Conservation (phyloP, 2,329 filamentous ascomycete genomes). For the Xylariaceae sp. region DNA sequence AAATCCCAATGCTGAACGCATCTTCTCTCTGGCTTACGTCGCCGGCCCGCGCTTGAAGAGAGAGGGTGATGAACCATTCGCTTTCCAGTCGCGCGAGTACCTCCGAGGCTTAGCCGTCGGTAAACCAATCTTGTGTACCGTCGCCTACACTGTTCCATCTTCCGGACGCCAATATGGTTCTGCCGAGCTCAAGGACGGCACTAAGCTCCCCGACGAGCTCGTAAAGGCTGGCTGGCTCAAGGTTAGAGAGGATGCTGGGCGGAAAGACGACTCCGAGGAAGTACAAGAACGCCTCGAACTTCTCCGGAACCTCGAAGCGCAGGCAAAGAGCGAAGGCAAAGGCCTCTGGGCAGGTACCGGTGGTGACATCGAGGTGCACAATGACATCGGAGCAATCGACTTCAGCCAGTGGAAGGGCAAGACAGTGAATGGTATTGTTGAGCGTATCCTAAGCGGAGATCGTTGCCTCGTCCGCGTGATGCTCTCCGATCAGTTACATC, state of each 20-base stretch:
- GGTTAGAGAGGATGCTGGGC: conserved; percentile 88
- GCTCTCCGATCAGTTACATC: conserved; percentile 75
- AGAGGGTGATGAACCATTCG: conserved; percentile 88
- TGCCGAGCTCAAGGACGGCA: conserved; percentile 71
- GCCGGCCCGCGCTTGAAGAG: conserved; percentile 80
- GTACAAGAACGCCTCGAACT: conserved; percentile 68
- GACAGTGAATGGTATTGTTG: conserved; percentile 78
- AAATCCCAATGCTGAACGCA: conserved; percentile 79
- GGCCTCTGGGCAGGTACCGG: conserved; percentile 72
- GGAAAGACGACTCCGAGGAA: conserved; percentile 82
- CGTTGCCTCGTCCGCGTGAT: conserved; percentile 80
- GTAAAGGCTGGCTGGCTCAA: conserved; percentile 90
- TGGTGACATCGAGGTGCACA: conserved; percentile 69
- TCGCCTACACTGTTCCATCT: conserved; percentile 83
- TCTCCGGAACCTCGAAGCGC: conserved; percentile 70
- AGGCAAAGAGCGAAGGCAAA: conserved; percentile 73
- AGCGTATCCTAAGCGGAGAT: conserved; percentile 88
- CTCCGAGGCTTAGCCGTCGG: conserved; percentile 80
- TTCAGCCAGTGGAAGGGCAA: conserved; percentile 85
- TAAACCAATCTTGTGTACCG: conserved; percentile 78
- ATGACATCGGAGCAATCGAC: conserved; percentile 74
- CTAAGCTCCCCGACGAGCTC: conserved; percentile 73
- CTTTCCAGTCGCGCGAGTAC: conserved; percentile 92
- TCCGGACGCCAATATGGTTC: conserved; percentile 85
- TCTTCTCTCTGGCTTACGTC: conserved; percentile 87